phyloP scores from a whole-genome alignment of 1,139 yeast genomes.

The Yamadazyma atlantica region DNA sequence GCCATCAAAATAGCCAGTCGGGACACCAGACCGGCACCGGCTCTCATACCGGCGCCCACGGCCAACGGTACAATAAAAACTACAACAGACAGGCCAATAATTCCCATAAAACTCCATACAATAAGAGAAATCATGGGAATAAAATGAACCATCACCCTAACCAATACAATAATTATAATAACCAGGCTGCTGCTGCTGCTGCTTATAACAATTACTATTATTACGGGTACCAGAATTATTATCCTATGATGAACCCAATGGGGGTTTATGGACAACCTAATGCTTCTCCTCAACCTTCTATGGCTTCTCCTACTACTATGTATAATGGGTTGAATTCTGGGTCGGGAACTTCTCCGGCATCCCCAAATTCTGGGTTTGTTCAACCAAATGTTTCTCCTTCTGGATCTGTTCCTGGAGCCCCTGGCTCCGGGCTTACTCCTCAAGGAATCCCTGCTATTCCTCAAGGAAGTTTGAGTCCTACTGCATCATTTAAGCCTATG shows the following conservation, averaged over 20 bases:
- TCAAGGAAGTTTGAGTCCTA: slow-evolving; percentile 12
- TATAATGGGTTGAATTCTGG: slow-evolving; percentile 15
- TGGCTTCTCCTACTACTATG: slow-evolving; percentile 11
- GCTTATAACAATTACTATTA: slow-evolving; percentile 18
- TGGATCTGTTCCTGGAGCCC: slow-evolving; percentile 14
- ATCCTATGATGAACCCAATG: slow-evolving; percentile 14
- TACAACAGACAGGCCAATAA: slow-evolving; percentile 6
- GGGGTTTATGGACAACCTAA: slow-evolving; percentile 15
- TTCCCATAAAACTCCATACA: slow-evolving; percentile 6
- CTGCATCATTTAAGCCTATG: slow-evolving; percentile 12
- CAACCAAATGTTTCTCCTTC: slow-evolving; percentile 3
- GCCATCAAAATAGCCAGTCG: no score
- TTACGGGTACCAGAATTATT: slow-evolving; percentile 20
- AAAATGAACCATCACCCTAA: slow-evolving; percentile 11
- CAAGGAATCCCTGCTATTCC: slow-evolving; percentile 9
- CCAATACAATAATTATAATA: slow-evolving; percentile 14
- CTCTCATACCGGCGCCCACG: no score
- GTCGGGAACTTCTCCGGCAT: slow-evolving; percentile 10
- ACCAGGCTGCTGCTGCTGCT: slow-evolving; percentile 15
- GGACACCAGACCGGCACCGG: no score
- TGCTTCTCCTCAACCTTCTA: slow-evolving; percentile 7
- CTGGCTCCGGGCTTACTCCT: slow-evolving; percentile 4
- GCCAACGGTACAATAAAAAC: slow-evolving; percentile 5
- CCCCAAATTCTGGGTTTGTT: slow-evolving; percentile 2
- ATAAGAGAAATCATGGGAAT: slow-evolving; percentile 7